Evolutionary conservation across 2,329 filamentous ascomycete species (phyloP), one percentile per base, ranked within the genome.

Genomic region (Scorias spongiosa): DNA sequence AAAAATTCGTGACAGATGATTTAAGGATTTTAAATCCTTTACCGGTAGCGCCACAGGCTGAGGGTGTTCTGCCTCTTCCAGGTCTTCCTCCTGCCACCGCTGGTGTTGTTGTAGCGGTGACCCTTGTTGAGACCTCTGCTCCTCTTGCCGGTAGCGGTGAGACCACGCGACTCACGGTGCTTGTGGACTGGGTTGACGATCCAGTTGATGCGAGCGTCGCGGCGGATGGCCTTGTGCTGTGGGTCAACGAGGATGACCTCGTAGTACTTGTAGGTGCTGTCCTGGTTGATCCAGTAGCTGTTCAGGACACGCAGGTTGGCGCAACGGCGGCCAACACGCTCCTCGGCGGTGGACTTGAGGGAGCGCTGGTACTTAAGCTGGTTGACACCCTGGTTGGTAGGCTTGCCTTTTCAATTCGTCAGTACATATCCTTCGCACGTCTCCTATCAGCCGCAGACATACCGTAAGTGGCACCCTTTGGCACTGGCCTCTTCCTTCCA

Each of bases 241-340:
- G 91, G 91, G 76, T 98, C 91, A 67, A 98, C 89, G 66, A 95
- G 85, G 76, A 98, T 96, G 72, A 96, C 81, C 76, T 98, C 91
- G 78, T 80, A 98, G 84, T 98, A 98, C 80, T 98, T 98, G 85
- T 96, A 98, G 73, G 91, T 98, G 50, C 88, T 95, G 78, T 98
- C 91, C 80, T 96, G 87, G 84, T 98, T 98, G 78, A 98, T 86
- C 93, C 93, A 98, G 88, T 98, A 98, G 54, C 89, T 96, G 84
- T 98, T 98, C 66, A 98, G 84, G 66, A 98, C 91, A 67, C 91
- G 87, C 70, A 98, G 74, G 76, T 98, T 98, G 74, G 88, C 87
- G 77, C 88, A 95, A 69, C 89, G 88, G 71, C 88, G 88, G 66
- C 93, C 91, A 67, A 98, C 89, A 84, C 91, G 91, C 83, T 98